phyloP scores from a whole-genome alignment of 805 yeast species.

The Cyberlindnera amylophila region DNA sequence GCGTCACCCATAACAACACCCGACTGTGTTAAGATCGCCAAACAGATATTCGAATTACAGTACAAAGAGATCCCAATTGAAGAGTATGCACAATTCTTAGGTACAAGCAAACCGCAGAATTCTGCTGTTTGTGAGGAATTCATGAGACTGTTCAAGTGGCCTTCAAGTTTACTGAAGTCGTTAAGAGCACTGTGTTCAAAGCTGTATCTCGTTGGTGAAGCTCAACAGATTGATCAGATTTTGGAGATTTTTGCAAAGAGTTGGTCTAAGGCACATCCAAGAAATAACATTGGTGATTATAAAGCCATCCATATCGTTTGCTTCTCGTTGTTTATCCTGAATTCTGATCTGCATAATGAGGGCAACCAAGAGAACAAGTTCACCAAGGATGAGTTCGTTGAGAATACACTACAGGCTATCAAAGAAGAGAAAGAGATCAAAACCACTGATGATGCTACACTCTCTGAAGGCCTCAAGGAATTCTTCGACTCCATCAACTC shows the following conservation, averaged over 20 bases:
- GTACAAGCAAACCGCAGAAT: conserved; percentile 28
- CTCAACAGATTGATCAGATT: conserved; percentile 74
- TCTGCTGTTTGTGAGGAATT: conserved; percentile 31
- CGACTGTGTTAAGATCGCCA: conserved; percentile 25
- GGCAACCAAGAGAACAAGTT: conserved; percentile 34
- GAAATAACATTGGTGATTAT: conserved; percentile 45
- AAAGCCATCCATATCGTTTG: conserved; percentile 66
- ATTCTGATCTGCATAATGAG: conserved; percentile 71
- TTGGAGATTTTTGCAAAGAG: conserved; percentile 63
- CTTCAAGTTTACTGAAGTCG: conserved; percentile 49
- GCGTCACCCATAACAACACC: not conserved
- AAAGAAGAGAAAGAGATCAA: conserved; percentile 18
- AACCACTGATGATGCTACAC: not conserved
- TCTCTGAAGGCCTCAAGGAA: conserved; percentile 24
- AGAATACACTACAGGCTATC: conserved; percentile 48
- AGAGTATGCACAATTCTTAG: conserved; percentile 39
- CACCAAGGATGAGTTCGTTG: conserved; percentile 40
- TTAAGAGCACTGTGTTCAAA: conserved; percentile 59
- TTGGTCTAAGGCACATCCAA: conserved; percentile 51
- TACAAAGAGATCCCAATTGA: conserved; percentile 35
- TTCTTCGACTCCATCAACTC: conserved; percentile 36
- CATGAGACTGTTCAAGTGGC: conserved; percentile 40
- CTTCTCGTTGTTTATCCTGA: conserved; percentile 66
- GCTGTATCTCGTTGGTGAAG: conserved; percentile 76
- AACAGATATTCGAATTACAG: conserved; percentile 30